These are phyloP conservation scores for Lactarius indigo DNA, from an alignment of 768 basidiomycete species.

Conservation along the genomic window DNA sequence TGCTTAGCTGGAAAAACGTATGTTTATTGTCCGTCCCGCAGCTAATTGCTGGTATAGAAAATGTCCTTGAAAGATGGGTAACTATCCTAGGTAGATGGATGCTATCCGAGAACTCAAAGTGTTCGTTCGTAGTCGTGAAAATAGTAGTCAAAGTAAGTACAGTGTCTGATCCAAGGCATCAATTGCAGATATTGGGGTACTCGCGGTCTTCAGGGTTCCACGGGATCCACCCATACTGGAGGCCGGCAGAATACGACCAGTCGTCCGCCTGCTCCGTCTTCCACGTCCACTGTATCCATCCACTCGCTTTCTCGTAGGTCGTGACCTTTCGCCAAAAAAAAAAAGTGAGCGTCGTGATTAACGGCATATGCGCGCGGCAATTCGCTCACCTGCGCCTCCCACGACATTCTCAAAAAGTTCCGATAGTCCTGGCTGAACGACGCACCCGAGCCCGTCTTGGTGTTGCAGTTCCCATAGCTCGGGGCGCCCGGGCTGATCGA, in stretches of 20 bases:
- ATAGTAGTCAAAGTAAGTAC: neutral
- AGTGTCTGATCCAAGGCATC: neutral
- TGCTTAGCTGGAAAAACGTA: neutral
- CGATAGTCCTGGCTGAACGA: conserved; percentile 76
- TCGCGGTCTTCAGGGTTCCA: conserved; percentile 44
- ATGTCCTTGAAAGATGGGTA: neutral
- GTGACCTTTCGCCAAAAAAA: conserved; percentile 35
- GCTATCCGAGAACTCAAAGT: neutral
- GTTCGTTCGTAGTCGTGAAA: neutral
- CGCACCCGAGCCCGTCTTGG: conserved; percentile 69
- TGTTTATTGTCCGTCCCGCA: neutral
- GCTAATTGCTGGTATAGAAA: neutral
- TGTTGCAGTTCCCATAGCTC: conserved; percentile 68
- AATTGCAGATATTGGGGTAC: conserved; percentile 62
- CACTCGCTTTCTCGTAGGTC: conserved; percentile 63
- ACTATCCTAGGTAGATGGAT: neutral
- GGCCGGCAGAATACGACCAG: conserved; percentile 85
- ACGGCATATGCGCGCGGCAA: neutral
- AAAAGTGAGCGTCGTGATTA: neutral
- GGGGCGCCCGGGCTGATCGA: conserved; percentile 54
- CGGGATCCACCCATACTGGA: conserved; percentile 84
- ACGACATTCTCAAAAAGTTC: conserved; percentile 73
- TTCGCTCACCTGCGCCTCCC: conserved; percentile 69
- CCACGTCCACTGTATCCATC: conserved; percentile 86
- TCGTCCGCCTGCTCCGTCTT: conserved; percentile 81